Conservation (phyloP, 2,329 filamentous ascomycete genomes). For the Albophoma yamanashiensis region DNA sequence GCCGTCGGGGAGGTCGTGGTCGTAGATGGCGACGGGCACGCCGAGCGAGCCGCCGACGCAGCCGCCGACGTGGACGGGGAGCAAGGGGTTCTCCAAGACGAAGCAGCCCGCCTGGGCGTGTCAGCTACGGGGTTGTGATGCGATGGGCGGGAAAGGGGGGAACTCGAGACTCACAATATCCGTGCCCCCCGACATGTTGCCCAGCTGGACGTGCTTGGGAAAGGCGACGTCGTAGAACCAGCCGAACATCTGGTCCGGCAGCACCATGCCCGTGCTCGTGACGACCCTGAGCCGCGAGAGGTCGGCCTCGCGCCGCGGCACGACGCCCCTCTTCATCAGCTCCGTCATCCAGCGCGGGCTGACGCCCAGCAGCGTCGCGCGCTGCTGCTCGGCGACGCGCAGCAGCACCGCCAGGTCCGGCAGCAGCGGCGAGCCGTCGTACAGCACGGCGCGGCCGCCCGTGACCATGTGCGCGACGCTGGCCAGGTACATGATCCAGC, state of each 20-base stretch:
- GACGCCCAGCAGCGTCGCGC: conserved; percentile 62
- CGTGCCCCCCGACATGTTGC: conserved; percentile 68
- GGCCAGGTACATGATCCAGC: conserved; percentile 82
- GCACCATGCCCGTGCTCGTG: conserved; percentile 70
- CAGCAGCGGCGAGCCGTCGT: conserved; percentile 73
- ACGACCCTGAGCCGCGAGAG: conserved; percentile 51
- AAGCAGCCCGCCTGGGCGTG: conserved; percentile 43
- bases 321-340: conserved; percentile 51
- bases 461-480: conserved; percentile 47
- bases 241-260: conserved; percentile 65
- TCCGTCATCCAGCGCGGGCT: conserved; percentile 71
- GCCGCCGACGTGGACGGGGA: conserved; percentile 51
- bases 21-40: conserved; percentile 46
- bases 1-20: conserved; percentile 44
- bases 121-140: neutral
- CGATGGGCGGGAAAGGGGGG: neutral
- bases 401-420: conserved; percentile 57
- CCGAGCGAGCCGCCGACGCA: conserved; percentile 40
- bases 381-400: conserved; percentile 48
- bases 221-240: conserved; percentile 70
- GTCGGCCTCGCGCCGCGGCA: conserved; percentile 51
- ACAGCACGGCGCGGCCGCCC: conserved; percentile 57
- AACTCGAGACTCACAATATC: conserved; percentile 48
- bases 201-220: conserved; percentile 53
- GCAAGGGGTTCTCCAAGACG: conserved; percentile 54